phyloP scores from a whole-genome alignment of 345 rosid genomes.

The Citrus maxima region DNA sequence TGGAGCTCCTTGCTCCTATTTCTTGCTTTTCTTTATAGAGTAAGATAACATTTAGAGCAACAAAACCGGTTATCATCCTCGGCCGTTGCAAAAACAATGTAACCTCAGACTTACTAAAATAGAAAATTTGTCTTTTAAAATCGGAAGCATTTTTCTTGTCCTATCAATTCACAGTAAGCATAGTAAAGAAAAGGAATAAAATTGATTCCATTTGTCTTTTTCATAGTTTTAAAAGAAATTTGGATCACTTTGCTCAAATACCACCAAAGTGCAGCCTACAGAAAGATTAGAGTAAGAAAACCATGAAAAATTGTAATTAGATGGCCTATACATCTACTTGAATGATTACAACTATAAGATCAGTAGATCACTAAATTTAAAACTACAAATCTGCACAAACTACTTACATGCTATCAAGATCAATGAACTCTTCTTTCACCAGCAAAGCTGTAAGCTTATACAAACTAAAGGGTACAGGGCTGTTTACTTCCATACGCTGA shows the following conservation, averaged over 20 bases:
- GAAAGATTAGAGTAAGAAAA: background rate
- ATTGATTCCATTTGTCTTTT: background rate
- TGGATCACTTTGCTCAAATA: background rate
- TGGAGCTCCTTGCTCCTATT: background rate
- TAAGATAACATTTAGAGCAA: background rate
- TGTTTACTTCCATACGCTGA: conserved; percentile 81
- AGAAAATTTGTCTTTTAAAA: background rate
- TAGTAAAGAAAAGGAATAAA: background rate
- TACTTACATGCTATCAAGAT: conserved; percentile 93
- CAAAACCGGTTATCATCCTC: background rate
- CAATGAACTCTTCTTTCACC: conserved; percentile 88
- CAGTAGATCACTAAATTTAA: background rate
- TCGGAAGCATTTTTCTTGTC: background rate
- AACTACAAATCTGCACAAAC: background rate
- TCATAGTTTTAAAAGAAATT: background rate
- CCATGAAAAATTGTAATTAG: background rate
- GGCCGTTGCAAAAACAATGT: background rate
- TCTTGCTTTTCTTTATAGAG: background rate
- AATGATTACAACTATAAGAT: background rate
- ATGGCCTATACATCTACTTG: background rate
- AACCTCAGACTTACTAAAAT: background rate
- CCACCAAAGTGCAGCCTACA: background rate
- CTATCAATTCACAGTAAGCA: background rate
- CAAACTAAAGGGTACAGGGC: conserved; percentile 82
- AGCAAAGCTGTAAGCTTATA: conserved; percentile 89